phyloP scores from a whole-genome alignment of 1,139 yeast species.

The Yamadazyma atlantica region DNA sequence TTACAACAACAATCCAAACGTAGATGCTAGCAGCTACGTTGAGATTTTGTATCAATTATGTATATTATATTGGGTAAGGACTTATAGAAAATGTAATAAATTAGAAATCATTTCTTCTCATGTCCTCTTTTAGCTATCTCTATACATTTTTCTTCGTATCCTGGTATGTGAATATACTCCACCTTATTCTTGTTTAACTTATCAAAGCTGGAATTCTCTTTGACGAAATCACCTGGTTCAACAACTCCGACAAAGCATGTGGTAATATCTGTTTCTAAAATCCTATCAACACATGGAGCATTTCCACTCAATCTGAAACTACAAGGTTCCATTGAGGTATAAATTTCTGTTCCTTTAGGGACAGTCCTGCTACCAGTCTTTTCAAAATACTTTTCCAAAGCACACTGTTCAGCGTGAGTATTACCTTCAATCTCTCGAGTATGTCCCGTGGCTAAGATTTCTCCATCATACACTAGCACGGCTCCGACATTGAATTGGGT shows the following conservation, averaged over 20 bases:
- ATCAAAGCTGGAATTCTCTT: conserved; percentile 64
- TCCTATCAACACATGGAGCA: conserved; percentile 81
- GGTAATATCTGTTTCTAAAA: conserved; percentile 54
- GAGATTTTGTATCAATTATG: not conserved
- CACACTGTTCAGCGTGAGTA: conserved; percentile 98
- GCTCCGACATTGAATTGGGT: conserved; percentile 97
- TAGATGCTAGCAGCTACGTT: too few species aligned
- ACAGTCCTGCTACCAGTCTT: conserved; percentile 40
- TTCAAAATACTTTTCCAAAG: conserved; percentile 69
- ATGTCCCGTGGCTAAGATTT: conserved; percentile 74
- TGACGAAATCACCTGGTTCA: conserved; percentile 88
- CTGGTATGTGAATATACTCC: conserved; percentile 78
- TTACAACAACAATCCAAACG: not conserved
- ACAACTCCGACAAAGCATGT: conserved; percentile 89
- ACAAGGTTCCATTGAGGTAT: conserved; percentile 99
- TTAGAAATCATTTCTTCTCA: conserved; percentile 19
- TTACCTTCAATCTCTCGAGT: conserved; percentile 93
- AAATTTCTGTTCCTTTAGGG: conserved; percentile 79
- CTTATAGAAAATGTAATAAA: not conserved
- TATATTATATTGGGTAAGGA: not conserved
- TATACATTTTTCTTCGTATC: conserved; percentile 73
- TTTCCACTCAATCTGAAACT: conserved; percentile 88
- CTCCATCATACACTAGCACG: conserved; percentile 65
- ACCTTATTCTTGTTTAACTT: conserved; percentile 57
- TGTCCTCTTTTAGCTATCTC: conserved; percentile 81